These are phyloP conservation scores for Termitomyces eurrhizus DNA, from an alignment of 768 basidiomycete species.

Conservation along the genomic window DNA sequence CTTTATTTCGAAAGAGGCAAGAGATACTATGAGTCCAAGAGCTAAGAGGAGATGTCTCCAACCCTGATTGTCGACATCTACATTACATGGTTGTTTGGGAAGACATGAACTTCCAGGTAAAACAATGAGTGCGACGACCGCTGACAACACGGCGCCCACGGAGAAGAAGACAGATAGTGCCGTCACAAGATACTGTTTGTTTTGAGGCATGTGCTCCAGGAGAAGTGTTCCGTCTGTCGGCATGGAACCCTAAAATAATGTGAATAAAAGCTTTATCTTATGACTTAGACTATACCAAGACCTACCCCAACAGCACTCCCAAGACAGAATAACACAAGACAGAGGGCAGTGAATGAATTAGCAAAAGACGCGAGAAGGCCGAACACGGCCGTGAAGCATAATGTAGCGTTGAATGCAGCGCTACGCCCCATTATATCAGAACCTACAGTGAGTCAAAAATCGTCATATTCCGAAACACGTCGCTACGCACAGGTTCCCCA, in stretches of 20 bases:
- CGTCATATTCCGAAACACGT: background rate
- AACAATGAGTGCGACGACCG: slow-evolving; percentile 72
- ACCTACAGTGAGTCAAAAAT: slow-evolving; percentile 30
- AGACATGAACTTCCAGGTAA: slow-evolving; percentile 75
- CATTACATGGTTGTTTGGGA: slow-evolving; percentile 53
- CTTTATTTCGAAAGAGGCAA: slow-evolving; percentile 1
- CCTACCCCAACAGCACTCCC: slow-evolving; percentile 92
- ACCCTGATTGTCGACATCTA: slow-evolving; percentile 68
- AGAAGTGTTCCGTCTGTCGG: slow-evolving; percentile 94
- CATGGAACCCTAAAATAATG: slow-evolving; percentile 72
- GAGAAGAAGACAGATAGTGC: slow-evolving; percentile 96
- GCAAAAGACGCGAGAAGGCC: slow-evolving; percentile 78
- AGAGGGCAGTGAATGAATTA: slow-evolving; percentile 63
- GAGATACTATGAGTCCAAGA: slow-evolving; percentile 79
- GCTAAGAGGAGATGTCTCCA: slow-evolving; percentile 84
- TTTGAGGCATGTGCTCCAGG: slow-evolving; percentile 88
- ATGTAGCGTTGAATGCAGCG: slow-evolving; percentile 87
- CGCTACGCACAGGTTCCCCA: slow-evolving; percentile 79
- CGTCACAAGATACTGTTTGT: slow-evolving; percentile 90
- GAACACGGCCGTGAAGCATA: slow-evolving; percentile 88
- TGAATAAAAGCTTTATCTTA: background rate
- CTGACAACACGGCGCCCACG: slow-evolving; percentile 83
- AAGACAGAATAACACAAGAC: slow-evolving; percentile 77
- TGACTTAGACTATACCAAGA: slow-evolving; percentile 5
- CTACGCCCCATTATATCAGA: slow-evolving; percentile 89